phyloP scores from a whole-genome alignment of 1,139 yeast genomes.

The Taiozyma sp. region DNA sequence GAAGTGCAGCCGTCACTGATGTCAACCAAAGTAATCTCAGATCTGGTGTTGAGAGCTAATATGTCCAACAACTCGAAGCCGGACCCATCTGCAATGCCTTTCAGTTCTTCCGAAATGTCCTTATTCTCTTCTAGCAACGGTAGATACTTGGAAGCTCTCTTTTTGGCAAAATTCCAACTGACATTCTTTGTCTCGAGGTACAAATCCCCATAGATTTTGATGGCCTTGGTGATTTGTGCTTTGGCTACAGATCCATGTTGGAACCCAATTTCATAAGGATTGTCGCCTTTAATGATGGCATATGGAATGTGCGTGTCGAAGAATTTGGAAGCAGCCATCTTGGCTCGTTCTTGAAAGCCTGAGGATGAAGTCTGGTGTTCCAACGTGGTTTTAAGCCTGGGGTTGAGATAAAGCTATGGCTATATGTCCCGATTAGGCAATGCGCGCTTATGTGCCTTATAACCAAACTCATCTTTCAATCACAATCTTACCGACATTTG shows the following conservation, averaged over 20 bases:
- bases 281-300: conserved; percentile 9
- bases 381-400: background rate
- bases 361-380: background rate
- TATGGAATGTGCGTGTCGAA: conserved; percentile 18
- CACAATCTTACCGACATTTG: conserved; percentile 1
- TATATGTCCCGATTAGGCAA: background rate
- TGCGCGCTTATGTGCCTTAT: background rate
- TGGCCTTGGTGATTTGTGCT: conserved; percentile 10
- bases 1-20: conserved; percentile 21
- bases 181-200: conserved; percentile 14
- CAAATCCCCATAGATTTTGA: conserved; percentile 14
- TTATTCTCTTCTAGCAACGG: conserved; percentile 10
- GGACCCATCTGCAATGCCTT: conserved; percentile 20
- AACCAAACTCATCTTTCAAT: background rate
- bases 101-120: conserved; percentile 17
- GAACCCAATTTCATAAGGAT: conserved; percentile 16
- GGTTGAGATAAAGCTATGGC: background rate
- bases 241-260: conserved; percentile 18
- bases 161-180: conserved; percentile 15
- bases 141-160: conserved; percentile 12
- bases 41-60: conserved; percentile 17
- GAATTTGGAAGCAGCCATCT: conserved; percentile 5
- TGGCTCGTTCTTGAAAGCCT: background rate
- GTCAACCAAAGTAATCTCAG: conserved; percentile 21
- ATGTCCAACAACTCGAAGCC: conserved; percentile 14